These are phyloP conservation scores for Cryphonectria naterciae DNA, from an alignment of 2,329 filamentous ascomycete species.

Conservation along the genomic window DNA sequence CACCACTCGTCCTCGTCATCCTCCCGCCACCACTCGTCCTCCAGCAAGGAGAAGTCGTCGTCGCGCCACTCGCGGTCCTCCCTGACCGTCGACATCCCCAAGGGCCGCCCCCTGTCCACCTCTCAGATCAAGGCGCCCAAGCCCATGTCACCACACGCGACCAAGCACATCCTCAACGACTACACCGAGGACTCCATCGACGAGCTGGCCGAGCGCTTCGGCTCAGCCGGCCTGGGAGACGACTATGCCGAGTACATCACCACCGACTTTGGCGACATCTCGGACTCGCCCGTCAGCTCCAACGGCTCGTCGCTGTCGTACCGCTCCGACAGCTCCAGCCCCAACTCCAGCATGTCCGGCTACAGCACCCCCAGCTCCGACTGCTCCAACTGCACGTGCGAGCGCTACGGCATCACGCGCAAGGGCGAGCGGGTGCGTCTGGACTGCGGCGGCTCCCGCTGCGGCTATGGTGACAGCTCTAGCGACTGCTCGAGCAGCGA, in stretches of 20 bases:
- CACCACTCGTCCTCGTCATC: slow-evolving; percentile 46
- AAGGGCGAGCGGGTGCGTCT: slow-evolving; percentile 92
- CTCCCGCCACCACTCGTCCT: slow-evolving; percentile 43
- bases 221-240: slow-evolving; percentile 60
- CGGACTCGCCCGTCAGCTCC: slow-evolving; percentile 58
- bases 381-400: slow-evolving; percentile 83
- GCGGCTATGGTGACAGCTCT: slow-evolving; percentile 76
- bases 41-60: slow-evolving; percentile 40
- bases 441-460: slow-evolving; percentile 89
- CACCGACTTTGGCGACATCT: slow-evolving; percentile 55
- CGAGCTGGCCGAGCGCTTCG: slow-evolving; percentile 78
- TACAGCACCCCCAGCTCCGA: slow-evolving; percentile 81
- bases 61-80: slow-evolving; percentile 50
- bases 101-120: slow-evolving; percentile 84
- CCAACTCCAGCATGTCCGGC: slow-evolving; percentile 73
- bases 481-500: slow-evolving; percentile 71
- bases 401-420: slow-evolving; percentile 95
- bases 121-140: slow-evolving; percentile 91
- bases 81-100: slow-evolving; percentile 72
- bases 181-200: slow-evolving; percentile 77
- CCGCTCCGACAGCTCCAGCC: slow-evolving; percentile 74
- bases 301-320: slow-evolving; percentile 70
- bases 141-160: slow-evolving; percentile 85
- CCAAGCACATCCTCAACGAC: slow-evolving; percentile 83
- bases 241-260: slow-evolving; percentile 61